Conservation (phyloP, 2,329 filamentous ascomycete species). For the Talaromyces sp. region DNA sequence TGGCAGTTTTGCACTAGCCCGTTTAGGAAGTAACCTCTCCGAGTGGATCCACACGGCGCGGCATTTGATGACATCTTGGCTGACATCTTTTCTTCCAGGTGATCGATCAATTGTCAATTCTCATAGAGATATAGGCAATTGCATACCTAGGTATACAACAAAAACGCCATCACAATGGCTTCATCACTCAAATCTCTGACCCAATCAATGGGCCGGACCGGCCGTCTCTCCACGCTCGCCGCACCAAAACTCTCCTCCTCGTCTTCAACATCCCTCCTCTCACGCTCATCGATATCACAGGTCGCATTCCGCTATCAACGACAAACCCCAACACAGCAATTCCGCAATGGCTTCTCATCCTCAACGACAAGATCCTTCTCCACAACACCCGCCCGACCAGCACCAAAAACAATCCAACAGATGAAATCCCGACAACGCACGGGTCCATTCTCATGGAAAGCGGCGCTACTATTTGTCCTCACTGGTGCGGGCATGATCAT, state of each 20-base stretch:
- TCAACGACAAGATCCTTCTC: conserved; percentile 28
- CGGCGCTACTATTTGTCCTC: conserved; percentile 78
- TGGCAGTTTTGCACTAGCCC: background rate
- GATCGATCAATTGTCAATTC: background rate
- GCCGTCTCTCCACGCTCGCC: background rate
- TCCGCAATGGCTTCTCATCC: background rate
- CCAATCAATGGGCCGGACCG: conserved; percentile 7
- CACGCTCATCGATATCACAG: conserved; percentile 5
- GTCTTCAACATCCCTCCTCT: background rate
- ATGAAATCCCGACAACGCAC: conserved; percentile 40
- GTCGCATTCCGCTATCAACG: background rate
- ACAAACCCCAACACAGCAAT: background rate
- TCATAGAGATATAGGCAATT: background rate
- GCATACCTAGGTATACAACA: background rate
- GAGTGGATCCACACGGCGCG: background rate
- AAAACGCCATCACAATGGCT: background rate
- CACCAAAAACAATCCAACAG: conserved; percentile 44
- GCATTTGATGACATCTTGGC: conserved; percentile 12
- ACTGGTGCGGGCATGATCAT: conserved; percentile 75
- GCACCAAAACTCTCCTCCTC: conserved; percentile 7
- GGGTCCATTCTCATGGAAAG: conserved; percentile 85
- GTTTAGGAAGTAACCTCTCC: background rate
- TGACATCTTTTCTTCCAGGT: background rate
- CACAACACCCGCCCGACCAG: conserved; percentile 27
- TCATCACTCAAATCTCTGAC: background rate